Evolutionary conservation across 225 moss, liverwort and hornwort genomes (phyloP).

Genomic region (Bryum argenteum): DNA sequence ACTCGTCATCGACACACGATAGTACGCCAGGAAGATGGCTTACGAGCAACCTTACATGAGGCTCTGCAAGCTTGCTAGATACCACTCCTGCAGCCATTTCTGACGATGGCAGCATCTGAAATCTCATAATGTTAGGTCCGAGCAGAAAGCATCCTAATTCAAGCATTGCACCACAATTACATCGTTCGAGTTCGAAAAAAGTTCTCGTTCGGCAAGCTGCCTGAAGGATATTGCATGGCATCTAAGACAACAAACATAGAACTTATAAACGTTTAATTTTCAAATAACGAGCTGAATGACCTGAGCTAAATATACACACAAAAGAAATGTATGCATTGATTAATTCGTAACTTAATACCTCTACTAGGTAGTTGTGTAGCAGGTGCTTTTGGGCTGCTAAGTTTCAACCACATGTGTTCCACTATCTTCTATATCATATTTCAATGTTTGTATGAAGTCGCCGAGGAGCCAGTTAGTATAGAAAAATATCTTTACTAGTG

Average conservation of each 20-base stretch:
- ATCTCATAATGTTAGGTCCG: constrained; percentile 19
- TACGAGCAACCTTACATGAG: constrained; percentile 67
- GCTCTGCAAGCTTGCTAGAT: constrained; percentile 72
- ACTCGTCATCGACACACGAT: constrained; percentile 51
- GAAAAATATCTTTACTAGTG: constrained; percentile 3
- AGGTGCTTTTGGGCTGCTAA: too few species aligned
- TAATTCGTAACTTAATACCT: too few species aligned
- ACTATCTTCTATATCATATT: too few species aligned
- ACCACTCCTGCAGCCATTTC: constrained; percentile 75
- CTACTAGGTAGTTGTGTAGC: too few species aligned
- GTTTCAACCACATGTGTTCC: too few species aligned
- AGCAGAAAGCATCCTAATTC: constrained; percentile 7
- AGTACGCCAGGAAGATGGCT: constrained; percentile 70
- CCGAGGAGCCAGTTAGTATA: not conserved
- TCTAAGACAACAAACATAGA: constrained; percentile 6
- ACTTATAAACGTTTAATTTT: not conserved
- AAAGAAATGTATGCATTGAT: too few species aligned
- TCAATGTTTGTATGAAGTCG: too few species aligned
- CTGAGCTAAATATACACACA: too few species aligned
- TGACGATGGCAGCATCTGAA: constrained; percentile 89
- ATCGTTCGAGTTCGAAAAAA: not conserved
- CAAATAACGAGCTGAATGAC: not conserved
- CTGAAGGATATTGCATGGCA: not conserved
- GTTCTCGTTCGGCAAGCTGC: not conserved
- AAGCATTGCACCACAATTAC: constrained; percentile 2